phyloP scores from a whole-genome alignment of 352 stramenopile species.

The Globisporangium yorkense region DNA sequence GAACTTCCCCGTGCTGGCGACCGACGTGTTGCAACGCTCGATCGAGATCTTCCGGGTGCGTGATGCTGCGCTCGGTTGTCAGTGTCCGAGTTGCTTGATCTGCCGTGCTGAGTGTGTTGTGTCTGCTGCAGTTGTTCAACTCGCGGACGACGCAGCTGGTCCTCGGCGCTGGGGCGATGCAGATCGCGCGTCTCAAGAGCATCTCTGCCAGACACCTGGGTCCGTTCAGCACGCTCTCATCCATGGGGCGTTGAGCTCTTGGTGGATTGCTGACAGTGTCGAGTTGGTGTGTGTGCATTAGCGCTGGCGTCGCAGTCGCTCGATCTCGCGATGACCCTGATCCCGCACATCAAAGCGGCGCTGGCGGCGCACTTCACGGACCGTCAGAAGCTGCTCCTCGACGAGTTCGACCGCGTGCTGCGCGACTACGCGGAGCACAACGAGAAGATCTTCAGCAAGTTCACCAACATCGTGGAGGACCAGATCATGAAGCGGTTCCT shows the following conservation, averaged over 20 bases:
- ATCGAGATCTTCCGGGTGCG: slow-evolving; percentile 87
- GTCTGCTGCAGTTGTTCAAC: slow-evolving; percentile 91
- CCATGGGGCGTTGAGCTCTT: not conserved
- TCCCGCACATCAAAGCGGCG: slow-evolving; percentile 94
- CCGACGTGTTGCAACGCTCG: slow-evolving; percentile 91
- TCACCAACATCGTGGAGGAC: slow-evolving; percentile 96
- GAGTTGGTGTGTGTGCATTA: slow-evolving; percentile 8
- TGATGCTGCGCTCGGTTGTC: not conserved
- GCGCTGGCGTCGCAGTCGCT: slow-evolving; percentile 94
- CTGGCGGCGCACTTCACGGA: slow-evolving; percentile 92
- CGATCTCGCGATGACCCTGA: slow-evolving; percentile 90
- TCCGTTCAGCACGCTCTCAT: slow-evolving; percentile 11
- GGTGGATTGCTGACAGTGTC: not conserved
- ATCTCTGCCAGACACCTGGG: slow-evolving; percentile 95
- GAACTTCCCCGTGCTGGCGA: slow-evolving; percentile 93
- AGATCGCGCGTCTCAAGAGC: slow-evolving; percentile 94
- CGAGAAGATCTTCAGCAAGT: slow-evolving; percentile 97
- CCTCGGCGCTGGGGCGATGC: slow-evolving; percentile 94
- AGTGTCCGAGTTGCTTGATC: not conserved
- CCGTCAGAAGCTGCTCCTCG: slow-evolving; percentile 95
- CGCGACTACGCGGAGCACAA: slow-evolving; percentile 95
- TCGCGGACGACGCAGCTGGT: slow-evolving; percentile 94
- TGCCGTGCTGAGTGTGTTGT: slow-evolving; percentile 2
- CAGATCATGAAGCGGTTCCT: slow-evolving; percentile 93
- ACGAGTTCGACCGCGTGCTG: slow-evolving; percentile 94